Conservation (phyloP, 2,329 filamentous ascomycete genomes). For the Fusarium bulbicola region DNA sequence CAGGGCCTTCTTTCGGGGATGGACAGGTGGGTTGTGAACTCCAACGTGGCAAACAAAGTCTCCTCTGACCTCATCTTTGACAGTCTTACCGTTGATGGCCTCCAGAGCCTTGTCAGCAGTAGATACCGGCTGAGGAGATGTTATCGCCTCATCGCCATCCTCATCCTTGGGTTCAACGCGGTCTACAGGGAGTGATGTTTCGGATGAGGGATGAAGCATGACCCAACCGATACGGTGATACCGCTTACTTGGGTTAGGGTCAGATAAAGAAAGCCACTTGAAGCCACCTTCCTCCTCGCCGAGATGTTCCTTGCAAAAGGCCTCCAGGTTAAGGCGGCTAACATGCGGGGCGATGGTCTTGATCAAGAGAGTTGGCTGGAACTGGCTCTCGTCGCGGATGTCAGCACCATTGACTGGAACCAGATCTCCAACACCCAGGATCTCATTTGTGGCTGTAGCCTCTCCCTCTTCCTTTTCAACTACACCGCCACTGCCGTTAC, state of each 20-base stretch:
- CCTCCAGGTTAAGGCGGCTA: constrained; percentile 90
- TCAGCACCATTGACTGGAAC: constrained; percentile 86
- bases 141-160: constrained; percentile 65
- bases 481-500: constrained; percentile 83
- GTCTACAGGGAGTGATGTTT: constrained; percentile 72
- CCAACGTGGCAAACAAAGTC: constrained; percentile 98
- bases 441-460: constrained; percentile 88
- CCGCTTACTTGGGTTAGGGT: constrained; percentile 95
- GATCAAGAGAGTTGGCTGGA: constrained; percentile 92
- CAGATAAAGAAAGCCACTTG: constrained; percentile 94
- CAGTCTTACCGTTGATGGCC: constrained; percentile 97
- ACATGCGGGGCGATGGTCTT: constrained; percentile 98
- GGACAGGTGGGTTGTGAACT: constrained; percentile 87
- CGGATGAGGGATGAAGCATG: constrained; percentile 84
- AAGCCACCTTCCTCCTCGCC: constrained; percentile 92
- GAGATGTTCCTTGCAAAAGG: constrained; percentile 92
- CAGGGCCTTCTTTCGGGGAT: constrained; percentile 91
- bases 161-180: constrained; percentile 78
- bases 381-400: constrained; percentile 85
- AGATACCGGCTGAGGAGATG: constrained; percentile 60
- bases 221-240: constrained; percentile 99
- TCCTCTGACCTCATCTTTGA: constrained; percentile 90
- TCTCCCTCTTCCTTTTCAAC: constrained; percentile 97
- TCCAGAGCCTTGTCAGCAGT: constrained; percentile 89
- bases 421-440: constrained; percentile 90